Evolutionary conservation across 192 early-diverging fungal genomes (phyloP).

Genomic region (Cetraspora pellucida): DNA sequence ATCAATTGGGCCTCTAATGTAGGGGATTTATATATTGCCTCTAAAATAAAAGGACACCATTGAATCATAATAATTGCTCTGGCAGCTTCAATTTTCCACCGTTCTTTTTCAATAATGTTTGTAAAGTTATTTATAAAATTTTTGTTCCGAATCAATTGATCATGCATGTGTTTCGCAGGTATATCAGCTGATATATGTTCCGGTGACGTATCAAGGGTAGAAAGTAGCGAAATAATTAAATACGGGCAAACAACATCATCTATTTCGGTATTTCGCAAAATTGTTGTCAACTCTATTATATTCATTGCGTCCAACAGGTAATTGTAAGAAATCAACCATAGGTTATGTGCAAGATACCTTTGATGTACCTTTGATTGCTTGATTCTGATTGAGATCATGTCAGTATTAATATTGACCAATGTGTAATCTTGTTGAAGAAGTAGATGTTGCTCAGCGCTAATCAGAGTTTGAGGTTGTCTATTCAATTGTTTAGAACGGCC

Average conservation of each 20-base stretch:
- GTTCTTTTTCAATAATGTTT: constrained; percentile 25
- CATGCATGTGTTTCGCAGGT: constrained; percentile 32
- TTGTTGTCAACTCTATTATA: constrained; percentile 41
- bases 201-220: constrained; percentile 45
- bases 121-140: constrained; percentile 44
- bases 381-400: constrained; percentile 47
- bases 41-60: constrained; percentile 60
- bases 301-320: constrained; percentile 42
- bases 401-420: constrained; percentile 37
- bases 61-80: constrained; percentile 55
- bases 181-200: constrained; percentile 41
- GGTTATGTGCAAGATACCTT: constrained; percentile 42
- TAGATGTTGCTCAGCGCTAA: background rate
- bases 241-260: constrained; percentile 38
- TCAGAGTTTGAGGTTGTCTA: constrained; percentile 52
- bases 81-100: constrained; percentile 42
- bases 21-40: constrained; percentile 50
- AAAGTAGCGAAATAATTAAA: constrained; percentile 43
- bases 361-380: constrained; percentile 46
- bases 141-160: constrained; percentile 40
- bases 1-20: constrained; percentile 48
- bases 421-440: background rate
- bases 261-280: constrained; percentile 42
- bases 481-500: constrained; percentile 48
- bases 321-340: constrained; percentile 48